Conservation (phyloP, 2,329 filamentous ascomycete genomes). For the Cercospora sp. region DNA sequence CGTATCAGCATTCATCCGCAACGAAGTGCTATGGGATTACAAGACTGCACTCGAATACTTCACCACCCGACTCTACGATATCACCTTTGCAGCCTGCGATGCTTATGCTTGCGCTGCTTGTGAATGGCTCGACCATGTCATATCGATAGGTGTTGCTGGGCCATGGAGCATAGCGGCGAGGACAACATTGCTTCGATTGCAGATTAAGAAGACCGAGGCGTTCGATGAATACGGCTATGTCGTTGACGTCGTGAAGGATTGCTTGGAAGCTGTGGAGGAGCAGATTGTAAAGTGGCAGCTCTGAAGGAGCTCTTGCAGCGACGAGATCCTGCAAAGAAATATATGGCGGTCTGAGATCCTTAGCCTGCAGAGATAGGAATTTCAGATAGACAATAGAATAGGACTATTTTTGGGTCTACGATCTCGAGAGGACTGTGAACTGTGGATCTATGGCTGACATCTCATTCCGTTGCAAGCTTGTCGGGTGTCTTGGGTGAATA, state of each 20-base stretch:
- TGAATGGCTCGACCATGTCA: not conserved
- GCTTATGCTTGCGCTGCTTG: not conserved
- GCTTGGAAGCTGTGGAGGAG: not conserved
- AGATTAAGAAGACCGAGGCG: not conserved
- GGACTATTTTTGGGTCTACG: too few species aligned
- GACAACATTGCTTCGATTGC: not conserved
- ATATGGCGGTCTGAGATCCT: too few species aligned
- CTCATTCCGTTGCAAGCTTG: too few species aligned
- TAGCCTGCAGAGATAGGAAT: too few species aligned
- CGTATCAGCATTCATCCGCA: not conserved
- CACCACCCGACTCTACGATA: not conserved
- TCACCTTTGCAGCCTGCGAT: not conserved
- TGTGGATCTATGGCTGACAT: too few species aligned
- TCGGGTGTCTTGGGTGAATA: too few species aligned
- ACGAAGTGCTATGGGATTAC: not conserved
- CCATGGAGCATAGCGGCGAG: not conserved
- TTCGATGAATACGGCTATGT: not conserved
- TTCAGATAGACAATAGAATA: too few species aligned
- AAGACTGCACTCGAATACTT: not conserved
- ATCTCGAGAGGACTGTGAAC: too few species aligned
- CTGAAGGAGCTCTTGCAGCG: not conserved
- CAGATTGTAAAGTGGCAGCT: not conserved
- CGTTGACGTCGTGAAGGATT: not conserved
- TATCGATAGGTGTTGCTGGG: not conserved
- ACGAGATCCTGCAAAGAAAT: too few species aligned